Evolutionary conservation across 176 grass and related monocot genomes (phyloP).

Genomic region (Hyparrhenia diplandra): DNA sequence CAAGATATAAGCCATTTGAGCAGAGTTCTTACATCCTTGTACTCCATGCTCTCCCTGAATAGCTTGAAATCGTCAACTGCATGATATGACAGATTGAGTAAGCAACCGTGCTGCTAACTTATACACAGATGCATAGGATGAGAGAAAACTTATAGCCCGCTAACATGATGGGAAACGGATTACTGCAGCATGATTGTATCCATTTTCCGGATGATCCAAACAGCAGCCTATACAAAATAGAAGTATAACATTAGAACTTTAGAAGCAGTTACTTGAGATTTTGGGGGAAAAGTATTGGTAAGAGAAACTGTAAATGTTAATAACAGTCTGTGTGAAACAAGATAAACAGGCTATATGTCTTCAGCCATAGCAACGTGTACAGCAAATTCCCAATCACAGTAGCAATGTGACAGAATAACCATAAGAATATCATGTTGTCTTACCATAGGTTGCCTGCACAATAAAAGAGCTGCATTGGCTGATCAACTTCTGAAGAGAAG

Average conservation of each 20-base stretch:
- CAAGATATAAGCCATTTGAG: background rate
- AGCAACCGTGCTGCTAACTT: background rate
- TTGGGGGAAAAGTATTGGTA: background rate
- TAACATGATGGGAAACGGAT: conserved; percentile 93
- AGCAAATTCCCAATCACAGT: background rate
- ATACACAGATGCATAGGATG: background rate
- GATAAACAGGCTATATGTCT: conserved; percentile 10
- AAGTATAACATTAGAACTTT: conserved; percentile 18
- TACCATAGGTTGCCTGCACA: conserved; percentile 89
- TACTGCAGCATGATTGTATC: conserved; percentile 69
- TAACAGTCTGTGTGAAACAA: conserved; percentile 21
- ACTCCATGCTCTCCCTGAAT: conserved; percentile 63
- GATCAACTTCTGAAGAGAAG: conserved; percentile 55
- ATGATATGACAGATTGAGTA: conserved; percentile 21
- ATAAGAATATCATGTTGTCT: background rate
- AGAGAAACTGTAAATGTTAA: background rate
- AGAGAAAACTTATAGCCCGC: conserved; percentile 13
- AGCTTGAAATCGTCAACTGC: conserved; percentile 67
- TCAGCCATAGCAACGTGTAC: background rate
- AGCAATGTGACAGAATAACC: background rate
- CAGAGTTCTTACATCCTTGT: conserved; percentile 68
- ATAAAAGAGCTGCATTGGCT: conserved; percentile 53
- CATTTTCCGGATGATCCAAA: conserved; percentile 43
- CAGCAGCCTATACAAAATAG: conserved; percentile 49
- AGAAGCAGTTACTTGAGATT: background rate